A percentile compares a stretch with the other conserved stretches of the same genome.
Conservation (phyloP, 2,329 filamentous ascomycete species). For the Ophiocordyceps camponoti-leonardi region DNA sequence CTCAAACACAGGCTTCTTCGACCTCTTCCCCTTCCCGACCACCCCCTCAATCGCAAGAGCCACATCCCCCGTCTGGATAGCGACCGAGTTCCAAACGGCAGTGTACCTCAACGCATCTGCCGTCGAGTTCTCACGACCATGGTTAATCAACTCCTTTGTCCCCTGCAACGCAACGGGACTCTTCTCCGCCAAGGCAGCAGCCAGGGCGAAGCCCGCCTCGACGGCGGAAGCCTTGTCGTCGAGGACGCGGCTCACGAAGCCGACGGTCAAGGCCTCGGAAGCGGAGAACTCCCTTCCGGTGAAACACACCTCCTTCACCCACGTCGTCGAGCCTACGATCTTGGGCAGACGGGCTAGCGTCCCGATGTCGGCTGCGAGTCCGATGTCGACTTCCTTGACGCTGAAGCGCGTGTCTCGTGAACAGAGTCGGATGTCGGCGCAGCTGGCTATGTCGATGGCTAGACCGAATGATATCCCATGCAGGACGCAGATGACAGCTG, state of each 20-base stretch:
- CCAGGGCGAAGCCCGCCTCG: constrained; percentile 43
- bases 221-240: constrained; percentile 47
- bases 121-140: constrained; percentile 60
- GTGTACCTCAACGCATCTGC: constrained; percentile 72
- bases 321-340: constrained; percentile 50
- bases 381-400: constrained; percentile 73
- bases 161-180: constrained; percentile 77
- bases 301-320: constrained; percentile 66
- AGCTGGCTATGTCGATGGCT: constrained; percentile 55
- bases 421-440: constrained; percentile 54
- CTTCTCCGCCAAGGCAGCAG: constrained; percentile 53
- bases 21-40: constrained; percentile 57
- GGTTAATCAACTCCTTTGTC: constrained; percentile 77
- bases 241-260: constrained; percentile 51
- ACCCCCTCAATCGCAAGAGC: constrained; percentile 29
- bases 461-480: constrained; percentile 67
- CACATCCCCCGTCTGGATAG: constrained; percentile 68
- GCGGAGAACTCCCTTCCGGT: constrained; percentile 53
- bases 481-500: constrained; percentile 65
- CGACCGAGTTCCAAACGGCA: constrained; percentile 70
- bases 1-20: constrained; percentile 65
- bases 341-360: constrained; percentile 59
- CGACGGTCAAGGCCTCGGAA: constrained; percentile 50
- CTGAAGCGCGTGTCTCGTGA: constrained; percentile 42
- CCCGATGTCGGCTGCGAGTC: constrained; percentile 63